Evolutionary conservation across 2,329 filamentous ascomycete genomes (phyloP).

Genomic region (Sodiomyces alkalinus): DNA sequence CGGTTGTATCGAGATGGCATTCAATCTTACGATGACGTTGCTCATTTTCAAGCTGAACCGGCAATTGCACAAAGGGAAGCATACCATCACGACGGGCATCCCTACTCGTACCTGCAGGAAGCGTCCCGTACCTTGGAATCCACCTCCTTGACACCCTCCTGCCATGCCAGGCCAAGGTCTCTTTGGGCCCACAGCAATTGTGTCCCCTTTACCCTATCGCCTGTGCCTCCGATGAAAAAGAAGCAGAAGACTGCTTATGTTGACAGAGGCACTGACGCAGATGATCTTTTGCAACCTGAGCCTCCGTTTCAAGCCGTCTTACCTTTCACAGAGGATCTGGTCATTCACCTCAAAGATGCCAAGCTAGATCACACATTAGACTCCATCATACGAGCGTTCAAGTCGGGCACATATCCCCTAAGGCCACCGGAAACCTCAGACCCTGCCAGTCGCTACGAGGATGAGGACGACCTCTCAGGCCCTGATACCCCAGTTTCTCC

Average conservation of each 20-base stretch:
- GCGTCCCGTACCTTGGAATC: no score
- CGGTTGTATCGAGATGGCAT: conserved; percentile 15
- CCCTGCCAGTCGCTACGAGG: no score
- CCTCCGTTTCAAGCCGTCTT: conserved; percentile 27
- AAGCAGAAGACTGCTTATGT: conserved; percentile 17
- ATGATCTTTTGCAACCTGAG: conserved; percentile 10
- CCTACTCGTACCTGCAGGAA: conserved; percentile 15
- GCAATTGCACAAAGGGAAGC: no score
- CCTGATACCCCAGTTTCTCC: conserved; percentile 2
- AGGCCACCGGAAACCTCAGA: conserved; percentile 1
- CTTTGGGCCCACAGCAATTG: conserved; percentile 15
- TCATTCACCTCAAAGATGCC: conserved; percentile 36
- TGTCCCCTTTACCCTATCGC: conserved; percentile 14
- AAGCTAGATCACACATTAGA: conserved; percentile 26
- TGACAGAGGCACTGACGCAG: conserved; percentile 24
- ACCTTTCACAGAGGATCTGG: conserved; percentile 37
- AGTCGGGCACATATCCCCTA: conserved; percentile 19
- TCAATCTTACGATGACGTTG: conserved; percentile 14
- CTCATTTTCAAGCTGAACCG: conserved; percentile 1
- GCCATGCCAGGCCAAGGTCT: no score
- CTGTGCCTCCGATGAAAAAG: conserved; percentile 10
- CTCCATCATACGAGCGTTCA: conserved; percentile 30
- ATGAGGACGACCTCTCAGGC: conserved; percentile 3
- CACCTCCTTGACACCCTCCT: no score
- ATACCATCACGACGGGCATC: conserved; percentile 9